Evolutionary conservation across 2,329 filamentous ascomycete species (phyloP), one percentile per base, ranked within the genome.

Genomic region (Calonectria pseudoturangicola): DNA sequence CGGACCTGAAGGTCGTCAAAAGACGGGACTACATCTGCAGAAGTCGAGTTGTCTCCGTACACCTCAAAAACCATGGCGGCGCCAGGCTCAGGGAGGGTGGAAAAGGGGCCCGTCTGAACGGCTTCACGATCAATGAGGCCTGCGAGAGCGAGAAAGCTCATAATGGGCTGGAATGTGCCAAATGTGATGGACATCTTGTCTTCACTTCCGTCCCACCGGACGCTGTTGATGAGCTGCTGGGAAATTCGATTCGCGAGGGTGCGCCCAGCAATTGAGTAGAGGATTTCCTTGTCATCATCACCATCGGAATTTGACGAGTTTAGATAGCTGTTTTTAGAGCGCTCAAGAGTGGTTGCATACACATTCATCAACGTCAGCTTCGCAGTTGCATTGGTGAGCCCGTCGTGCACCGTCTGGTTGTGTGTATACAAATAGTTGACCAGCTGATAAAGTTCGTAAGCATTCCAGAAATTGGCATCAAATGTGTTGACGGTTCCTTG

Each of bases 61-160:
- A 92, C 82, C 84, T 98, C 95, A 80, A 97, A 95, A 0, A 90
- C 86, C 88, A 98, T 93, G 48, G 91, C 89, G 1, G 92, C 92
- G 0, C 95, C 95, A 45, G 95, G 94, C 75, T 92, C 88, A 0
- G 93, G 92, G 16, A 91, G 71, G 2, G 72, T 74, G 4, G 80
- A 80, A 66, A 84, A 82, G 75, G 75, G 81, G 39, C 72, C 80
- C 56, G 80, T 86, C 4, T 89, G 86, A n/a, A 84, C 87, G 79
- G 92, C 91, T 65, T 91, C 81, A 0, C 82, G 79, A 62, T 86
- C 86, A 5, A 85, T 85, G 9, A 92, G 85, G 0, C 84, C 82
- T 0, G 87, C 82, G 3, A 92, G 82, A 1, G 86, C 82, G 75
- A 90, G 89, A 76, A 92, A 91, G 21, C 89, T 84, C 21, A 92